These are phyloP conservation scores for Lepiota venenata DNA, from an alignment of 768 basidiomycete genomes.

Conservation along the genomic window DNA sequence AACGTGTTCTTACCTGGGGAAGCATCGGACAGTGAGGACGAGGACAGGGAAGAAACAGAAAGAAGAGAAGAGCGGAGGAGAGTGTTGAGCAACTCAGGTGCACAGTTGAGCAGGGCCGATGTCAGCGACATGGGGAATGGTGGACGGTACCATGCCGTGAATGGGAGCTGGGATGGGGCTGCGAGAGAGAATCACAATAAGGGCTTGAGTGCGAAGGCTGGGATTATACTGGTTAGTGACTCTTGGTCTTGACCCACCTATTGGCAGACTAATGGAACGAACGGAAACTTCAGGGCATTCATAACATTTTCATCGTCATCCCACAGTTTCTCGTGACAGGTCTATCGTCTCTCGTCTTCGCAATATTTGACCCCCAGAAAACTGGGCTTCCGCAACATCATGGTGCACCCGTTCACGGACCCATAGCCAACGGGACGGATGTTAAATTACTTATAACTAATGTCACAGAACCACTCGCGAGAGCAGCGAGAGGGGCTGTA, in stretches of 20 bases:
- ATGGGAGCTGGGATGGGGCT: constrained; percentile 4
- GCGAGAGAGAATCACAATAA: constrained; percentile 15
- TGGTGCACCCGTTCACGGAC: constrained; percentile 11
- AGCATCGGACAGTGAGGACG: constrained; percentile 27
- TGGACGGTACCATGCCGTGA: constrained; percentile 27
- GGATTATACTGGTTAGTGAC: constrained; percentile 73
- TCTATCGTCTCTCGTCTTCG: constrained; percentile 82
- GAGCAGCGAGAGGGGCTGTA: constrained; percentile 1
- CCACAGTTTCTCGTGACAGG: constrained; percentile 94
- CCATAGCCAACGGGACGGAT: constrained; percentile 10
- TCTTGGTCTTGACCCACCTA: background rate
- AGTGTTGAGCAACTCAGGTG: constrained; percentile 40
- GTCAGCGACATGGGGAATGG: constrained; percentile 22
- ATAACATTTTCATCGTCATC: constrained; percentile 91
- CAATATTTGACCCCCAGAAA: constrained; percentile 70
- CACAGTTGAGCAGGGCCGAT: constrained; percentile 47
- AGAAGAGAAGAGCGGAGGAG: constrained; percentile 19
- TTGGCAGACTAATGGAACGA: background rate
- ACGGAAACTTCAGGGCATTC: constrained; percentile 66
- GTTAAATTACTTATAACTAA: constrained; percentile 4
- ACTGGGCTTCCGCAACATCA: constrained; percentile 36
- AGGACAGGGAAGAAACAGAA: constrained; percentile 21
- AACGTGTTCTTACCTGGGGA: constrained; percentile 26
- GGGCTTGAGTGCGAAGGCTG: constrained; percentile 74
- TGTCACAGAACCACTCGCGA: constrained; percentile 2